Percentiles rank a stretch among this genome's conserved stretches.
These are phyloP conservation scores for Lizonia empirigonia DNA, from an alignment of 2,329 filamentous ascomycete species.

Conservation along the genomic window DNA sequence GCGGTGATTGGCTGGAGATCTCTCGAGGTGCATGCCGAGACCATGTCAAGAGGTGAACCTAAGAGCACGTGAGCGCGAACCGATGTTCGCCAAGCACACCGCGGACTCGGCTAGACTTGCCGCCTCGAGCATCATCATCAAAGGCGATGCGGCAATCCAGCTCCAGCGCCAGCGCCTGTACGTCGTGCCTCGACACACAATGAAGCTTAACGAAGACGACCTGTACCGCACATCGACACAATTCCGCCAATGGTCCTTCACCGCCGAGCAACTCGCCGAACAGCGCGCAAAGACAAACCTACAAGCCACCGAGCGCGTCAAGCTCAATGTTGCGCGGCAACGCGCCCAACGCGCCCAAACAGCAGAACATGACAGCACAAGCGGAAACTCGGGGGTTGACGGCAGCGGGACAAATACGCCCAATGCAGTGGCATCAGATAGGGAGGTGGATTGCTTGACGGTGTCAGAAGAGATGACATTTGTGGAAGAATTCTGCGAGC, in stretches of 20 bases:
- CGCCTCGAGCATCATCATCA: conserved; percentile 8
- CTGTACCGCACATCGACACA: conserved; percentile 90
- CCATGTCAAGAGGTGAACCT: not conserved
- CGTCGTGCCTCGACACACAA: conserved; percentile 23
- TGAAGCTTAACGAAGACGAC: conserved; percentile 80
- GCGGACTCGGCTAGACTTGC: conserved; percentile 29
- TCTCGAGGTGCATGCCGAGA: conserved; percentile 10
- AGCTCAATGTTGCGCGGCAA: conserved; percentile 60
- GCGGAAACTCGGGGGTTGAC: conserved; percentile 34
- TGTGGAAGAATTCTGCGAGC: conserved; percentile 76
- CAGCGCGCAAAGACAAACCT: conserved; percentile 80
- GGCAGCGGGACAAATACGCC: conserved; percentile 42
- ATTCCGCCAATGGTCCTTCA: conserved; percentile 92
- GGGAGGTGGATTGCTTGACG: conserved; percentile 77
- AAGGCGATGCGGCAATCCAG: conserved; percentile 6
- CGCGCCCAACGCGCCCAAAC: conserved; percentile 46
- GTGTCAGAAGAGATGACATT: conserved; percentile 82
- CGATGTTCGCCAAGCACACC: not conserved
- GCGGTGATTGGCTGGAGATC: conserved; percentile 7
- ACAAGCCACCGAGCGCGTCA: conserved; percentile 72
- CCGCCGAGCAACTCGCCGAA: conserved; percentile 70
- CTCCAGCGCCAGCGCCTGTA: conserved; percentile 10
- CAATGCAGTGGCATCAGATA: conserved; percentile 39
- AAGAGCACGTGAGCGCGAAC: not conserved
- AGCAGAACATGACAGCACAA: conserved; percentile 39